Conservation (phyloP, 2,329 filamentous ascomycete species). For the Fusarium subglutinans region DNA sequence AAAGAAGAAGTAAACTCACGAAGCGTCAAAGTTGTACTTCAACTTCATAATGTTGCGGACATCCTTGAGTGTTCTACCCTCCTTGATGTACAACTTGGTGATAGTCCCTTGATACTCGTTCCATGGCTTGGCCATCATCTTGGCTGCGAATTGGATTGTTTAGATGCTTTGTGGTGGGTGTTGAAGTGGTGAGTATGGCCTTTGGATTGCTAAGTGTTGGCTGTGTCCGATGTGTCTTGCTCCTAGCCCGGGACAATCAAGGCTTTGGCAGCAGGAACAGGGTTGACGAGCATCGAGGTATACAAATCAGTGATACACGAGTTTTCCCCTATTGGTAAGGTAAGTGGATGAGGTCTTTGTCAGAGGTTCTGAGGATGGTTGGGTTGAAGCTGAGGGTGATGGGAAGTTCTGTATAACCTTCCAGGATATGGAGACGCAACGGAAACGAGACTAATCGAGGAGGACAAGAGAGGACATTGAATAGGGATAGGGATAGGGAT, state of each 20-base stretch:
- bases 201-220: neutral
- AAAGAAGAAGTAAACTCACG: conserved; percentile 42
- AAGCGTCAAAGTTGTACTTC: conserved; percentile 54
- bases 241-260: conserved; percentile 35
- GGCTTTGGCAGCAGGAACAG: conserved; percentile 24
- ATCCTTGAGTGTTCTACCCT: conserved; percentile 52
- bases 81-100: conserved; percentile 52
- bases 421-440: neutral
- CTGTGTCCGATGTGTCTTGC: neutral
- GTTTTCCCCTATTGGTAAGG: neutral
- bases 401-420: conserved; percentile 35
- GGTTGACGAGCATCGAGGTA: conserved; percentile 26
- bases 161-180: neutral
- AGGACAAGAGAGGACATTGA: neutral
- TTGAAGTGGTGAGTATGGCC: neutral
- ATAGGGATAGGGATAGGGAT: neutral
- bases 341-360: neutral
- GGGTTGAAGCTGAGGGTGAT: neutral
- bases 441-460: neutral
- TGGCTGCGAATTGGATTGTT: neutral
- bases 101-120: conserved; percentile 49
- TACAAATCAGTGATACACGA: neutral
- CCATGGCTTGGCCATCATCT: conserved; percentile 58
- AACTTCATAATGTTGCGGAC: conserved; percentile 53
- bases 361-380: neutral